Base-by-base conservation (phyloP, 371 early-diverging fungal genomes). In the Lichtheimia ornata region DNA sequence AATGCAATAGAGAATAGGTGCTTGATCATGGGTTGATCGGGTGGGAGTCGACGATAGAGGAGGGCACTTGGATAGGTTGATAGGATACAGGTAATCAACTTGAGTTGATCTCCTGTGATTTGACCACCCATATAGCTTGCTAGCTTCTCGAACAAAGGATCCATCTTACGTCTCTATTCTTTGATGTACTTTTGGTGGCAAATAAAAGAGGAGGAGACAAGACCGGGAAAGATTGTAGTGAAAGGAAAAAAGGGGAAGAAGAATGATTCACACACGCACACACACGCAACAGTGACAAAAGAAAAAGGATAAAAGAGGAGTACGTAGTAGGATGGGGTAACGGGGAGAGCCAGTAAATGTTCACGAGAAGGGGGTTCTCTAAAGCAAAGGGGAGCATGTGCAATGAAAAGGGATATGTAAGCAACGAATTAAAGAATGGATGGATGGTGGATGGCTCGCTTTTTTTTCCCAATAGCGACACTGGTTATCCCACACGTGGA, bases 1-100 rank as follows among this genome's bases (percentile, higher is more conserved):
- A 82, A 74, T 5, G 77, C 30, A 52, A 94, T 83, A 3, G 93
- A 92, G 64, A 84, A 93, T 13, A 85, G 12, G 70, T 96, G 94
- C 53, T 87, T 89, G n/a, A 80, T 47, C 6, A 67, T 61, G 44
- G 76, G 66, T 59, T 72, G 76, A 58, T 62, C 69, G 17, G 27
- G 41, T 41, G 84, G 91, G 17, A 88, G 63, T 20, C 62, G 73
- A 17, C 78, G 77, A 72, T 86, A 88, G 17, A 84, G 35, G 50
- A 81, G 64, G 25, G 85, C 86, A 50, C 72, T 72, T 11, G 80
- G 80, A 68, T 88, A 88, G 18, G 85, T 68, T 20, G 77, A 68
- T 30, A 87, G 53, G 20, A 90, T 72, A 18, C 74, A 77, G n/a
- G 82, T 58, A 4, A 80, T 80, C 1, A 83, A 71, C n/a, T 79